Conservation (phyloP, 176 grass and related monocot species). For the Canna indica region DNA sequence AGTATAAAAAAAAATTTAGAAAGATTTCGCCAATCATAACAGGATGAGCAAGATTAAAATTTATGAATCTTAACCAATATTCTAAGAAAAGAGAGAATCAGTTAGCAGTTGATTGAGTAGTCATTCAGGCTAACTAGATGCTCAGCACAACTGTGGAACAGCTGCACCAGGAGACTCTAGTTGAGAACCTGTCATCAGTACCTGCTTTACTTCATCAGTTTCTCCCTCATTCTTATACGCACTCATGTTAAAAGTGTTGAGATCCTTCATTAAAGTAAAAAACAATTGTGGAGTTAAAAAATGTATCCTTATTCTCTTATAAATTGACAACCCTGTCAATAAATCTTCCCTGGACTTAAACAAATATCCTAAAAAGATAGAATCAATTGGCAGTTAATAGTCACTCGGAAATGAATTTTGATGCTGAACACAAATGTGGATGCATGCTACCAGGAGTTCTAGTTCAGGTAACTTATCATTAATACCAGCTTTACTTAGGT, state of each 20-base stretch:
- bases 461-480: no score
- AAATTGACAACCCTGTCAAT: neutral
- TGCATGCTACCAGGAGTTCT: no score
- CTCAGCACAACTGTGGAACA: constrained; percentile 3
- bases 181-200: constrained; percentile 2
- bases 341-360: neutral
- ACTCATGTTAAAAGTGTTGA: neutral
- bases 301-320: no score
- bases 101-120: constrained; percentile 7
- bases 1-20: no score
- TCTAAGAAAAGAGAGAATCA: constrained; percentile 5
- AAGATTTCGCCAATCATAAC: neutral
- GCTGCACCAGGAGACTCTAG: constrained; percentile 11
- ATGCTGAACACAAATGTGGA: no score
- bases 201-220: constrained; percentile 13
- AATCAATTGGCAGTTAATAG: no score
- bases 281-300: no score
- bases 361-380: no score
- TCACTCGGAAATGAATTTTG: no score
- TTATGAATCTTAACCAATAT: neutral
- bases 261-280: no score
- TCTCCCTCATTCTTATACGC: neutral
- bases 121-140: constrained; percentile 13
- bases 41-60: neutral
- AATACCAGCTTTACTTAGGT: no score